phyloP scores from a whole-genome alignment of 176 grass and related monocot species.

The Elaeis guineensis region DNA sequence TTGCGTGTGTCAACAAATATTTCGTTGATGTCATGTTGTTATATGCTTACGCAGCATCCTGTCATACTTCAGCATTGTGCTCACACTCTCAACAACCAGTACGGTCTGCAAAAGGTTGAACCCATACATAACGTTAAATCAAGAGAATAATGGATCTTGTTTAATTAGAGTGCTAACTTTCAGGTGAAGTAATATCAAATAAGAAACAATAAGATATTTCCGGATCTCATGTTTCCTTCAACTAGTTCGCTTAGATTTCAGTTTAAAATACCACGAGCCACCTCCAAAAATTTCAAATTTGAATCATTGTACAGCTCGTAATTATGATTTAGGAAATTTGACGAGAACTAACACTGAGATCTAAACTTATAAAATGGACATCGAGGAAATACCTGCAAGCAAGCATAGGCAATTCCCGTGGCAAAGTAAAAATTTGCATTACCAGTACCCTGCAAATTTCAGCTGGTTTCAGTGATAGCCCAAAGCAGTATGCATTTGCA shows the following conservation, averaged over 20 bases:
- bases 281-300: neutral
- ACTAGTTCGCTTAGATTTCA: neutral
- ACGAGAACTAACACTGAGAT: neutral
- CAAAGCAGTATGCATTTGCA: too few species aligned
- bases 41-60: conserved; percentile 55
- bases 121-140: neutral
- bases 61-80: conserved; percentile 81
- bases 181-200: neutral
- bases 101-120: conserved; percentile 60
- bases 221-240: too few species aligned
- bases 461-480: neutral
- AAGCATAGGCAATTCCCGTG: conserved; percentile 82
- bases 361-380: too few species aligned
- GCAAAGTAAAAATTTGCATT: conserved; percentile 99
- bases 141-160: too few species aligned
- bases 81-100: conserved; percentile 62
- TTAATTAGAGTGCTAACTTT: too few species aligned
- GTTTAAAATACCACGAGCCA: neutral
- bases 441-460: conserved; percentile 63
- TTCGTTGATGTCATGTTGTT: too few species aligned
- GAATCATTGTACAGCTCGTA: neutral
- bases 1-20: too few species aligned
- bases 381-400: conserved; percentile 62
- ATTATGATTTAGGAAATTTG: neutral
- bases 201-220: neutral